Percentiles rank a stretch among this genome's conserved stretches.
These are phyloP conservation scores for Jacaranda mimosifolia DNA, from an alignment of 257 asterid species.

Conservation along the genomic window DNA sequence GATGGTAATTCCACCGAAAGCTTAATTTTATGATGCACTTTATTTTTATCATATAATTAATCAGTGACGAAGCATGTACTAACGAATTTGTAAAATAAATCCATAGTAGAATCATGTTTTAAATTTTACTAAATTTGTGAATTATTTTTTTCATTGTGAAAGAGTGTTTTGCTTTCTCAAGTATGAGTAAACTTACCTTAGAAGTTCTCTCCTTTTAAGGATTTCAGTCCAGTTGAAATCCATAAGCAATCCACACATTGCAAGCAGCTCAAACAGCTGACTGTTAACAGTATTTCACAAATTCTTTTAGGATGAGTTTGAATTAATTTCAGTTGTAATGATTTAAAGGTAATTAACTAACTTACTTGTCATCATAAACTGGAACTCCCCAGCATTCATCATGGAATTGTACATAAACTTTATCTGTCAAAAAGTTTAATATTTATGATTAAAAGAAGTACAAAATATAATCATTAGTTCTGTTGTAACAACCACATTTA, in stretches of 20 bases:
- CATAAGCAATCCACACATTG: constrained; percentile 91
- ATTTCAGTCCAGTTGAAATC: constrained; percentile 96
- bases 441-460: not conserved
- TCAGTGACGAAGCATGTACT: too few relatives aligned
- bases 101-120: too few relatives aligned
- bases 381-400: constrained; percentile 99
- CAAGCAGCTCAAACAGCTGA: constrained; percentile 82
- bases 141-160: too few relatives aligned
- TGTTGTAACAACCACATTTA: constrained; percentile 41
- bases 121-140: too few relatives aligned
- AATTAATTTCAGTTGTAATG: not conserved
- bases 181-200: constrained; percentile 55
- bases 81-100: too few relatives aligned
- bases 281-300: constrained; percentile 43
- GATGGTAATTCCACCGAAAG: too few relatives aligned
- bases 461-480: not conserved
- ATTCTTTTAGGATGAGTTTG: not conserved
- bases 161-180: too few relatives aligned
- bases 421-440: constrained; percentile 54
- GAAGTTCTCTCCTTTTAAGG: constrained; percentile 63
- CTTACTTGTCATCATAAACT: constrained; percentile 90
- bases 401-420: constrained; percentile 79
- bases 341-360: not conserved
- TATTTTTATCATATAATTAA: too few relatives aligned
- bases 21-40: too few relatives aligned